phyloP scores from a whole-genome alignment of 192 early-diverging fungal genomes.

The Umbelopsis isabellina region DNA sequence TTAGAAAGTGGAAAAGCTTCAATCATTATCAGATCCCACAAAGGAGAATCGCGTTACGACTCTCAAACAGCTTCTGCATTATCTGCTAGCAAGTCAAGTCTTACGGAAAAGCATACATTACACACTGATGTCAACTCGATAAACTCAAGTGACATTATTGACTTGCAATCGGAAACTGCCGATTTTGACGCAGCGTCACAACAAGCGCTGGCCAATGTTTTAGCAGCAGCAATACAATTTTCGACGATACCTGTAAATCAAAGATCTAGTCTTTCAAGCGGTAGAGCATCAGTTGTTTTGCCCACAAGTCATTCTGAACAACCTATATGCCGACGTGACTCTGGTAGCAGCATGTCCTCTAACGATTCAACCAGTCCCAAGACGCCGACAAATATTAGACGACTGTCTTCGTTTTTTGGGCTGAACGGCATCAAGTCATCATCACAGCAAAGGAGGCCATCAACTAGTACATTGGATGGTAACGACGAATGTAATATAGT shows the following conservation, averaged over 20 bases:
- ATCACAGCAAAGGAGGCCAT: neutral
- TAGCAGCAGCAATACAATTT: constrained; percentile 12
- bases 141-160: neutral
- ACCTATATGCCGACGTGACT: neutral
- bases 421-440: too few species aligned
- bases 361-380: constrained; percentile 1
- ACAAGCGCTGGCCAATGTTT: neutral
- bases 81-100: neutral
- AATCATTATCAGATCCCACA: neutral
- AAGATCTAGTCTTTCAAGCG: constrained; percentile 10
- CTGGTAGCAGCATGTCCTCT: constrained; percentile 1
- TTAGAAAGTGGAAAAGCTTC: constrained; percentile 10
- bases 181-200: neutral
- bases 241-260: constrained; percentile 4
- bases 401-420: neutral
- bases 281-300: neutral
- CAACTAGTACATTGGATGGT: neutral
- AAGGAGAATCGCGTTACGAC: neutral
- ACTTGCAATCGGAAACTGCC: neutral
- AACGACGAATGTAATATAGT: neutral
- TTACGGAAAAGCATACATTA: neutral
- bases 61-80: too few species aligned
- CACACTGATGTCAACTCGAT: neutral
- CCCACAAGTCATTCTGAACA: neutral
- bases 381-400: neutral